Evolutionary conservation across 371 early-diverging fungal species (phyloP).

Genomic region (Capillidium rhysosporum): DNA sequence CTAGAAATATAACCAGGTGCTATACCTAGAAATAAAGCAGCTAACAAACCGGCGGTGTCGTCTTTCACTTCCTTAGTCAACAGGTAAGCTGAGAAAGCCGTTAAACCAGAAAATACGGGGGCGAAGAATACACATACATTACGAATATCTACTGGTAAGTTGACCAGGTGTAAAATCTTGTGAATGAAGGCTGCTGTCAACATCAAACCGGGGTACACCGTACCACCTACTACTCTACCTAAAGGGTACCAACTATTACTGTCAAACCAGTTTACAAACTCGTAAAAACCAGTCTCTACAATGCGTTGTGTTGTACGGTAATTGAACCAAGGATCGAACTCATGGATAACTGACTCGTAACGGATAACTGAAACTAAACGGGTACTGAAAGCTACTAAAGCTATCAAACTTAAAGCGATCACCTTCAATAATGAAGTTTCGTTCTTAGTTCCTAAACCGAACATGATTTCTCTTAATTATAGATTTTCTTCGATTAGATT

Average conservation of each 20-base stretch:
- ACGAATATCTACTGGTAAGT: constrained; percentile 92
- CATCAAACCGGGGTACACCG: constrained; percentile 96
- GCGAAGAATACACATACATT: constrained; percentile 95
- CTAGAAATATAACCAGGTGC: constrained; percentile 98
- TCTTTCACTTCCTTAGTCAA: constrained; percentile 79
- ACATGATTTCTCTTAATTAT: too few relatives aligned
- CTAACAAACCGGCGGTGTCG: constrained; percentile 78
- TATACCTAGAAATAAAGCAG: constrained; percentile 92
- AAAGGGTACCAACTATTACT: constrained; percentile 97
- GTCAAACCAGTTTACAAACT: constrained; percentile 99
- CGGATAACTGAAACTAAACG: constrained; percentile 93
- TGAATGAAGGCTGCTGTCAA: constrained; percentile 90
- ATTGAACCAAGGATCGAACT: constrained; percentile 99
- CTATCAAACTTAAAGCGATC: constrained; percentile 67
- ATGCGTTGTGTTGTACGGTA: constrained; percentile 94
- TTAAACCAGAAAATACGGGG: constrained; percentile 86
- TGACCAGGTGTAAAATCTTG: constrained; percentile 65
- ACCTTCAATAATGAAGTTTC: constrained; percentile 23
- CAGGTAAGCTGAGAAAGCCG: constrained; percentile 79
- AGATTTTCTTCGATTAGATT: too few relatives aligned
- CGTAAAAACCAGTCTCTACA: constrained; percentile 86
- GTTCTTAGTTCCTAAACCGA: constrained; percentile 4
- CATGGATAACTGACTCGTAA: constrained; percentile 95
- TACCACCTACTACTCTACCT: constrained; percentile 96
- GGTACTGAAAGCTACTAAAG: constrained; percentile 68